phyloP scores from a whole-genome alignment of 1,139 yeast genomes.

The Candida sanyaensis region DNA sequence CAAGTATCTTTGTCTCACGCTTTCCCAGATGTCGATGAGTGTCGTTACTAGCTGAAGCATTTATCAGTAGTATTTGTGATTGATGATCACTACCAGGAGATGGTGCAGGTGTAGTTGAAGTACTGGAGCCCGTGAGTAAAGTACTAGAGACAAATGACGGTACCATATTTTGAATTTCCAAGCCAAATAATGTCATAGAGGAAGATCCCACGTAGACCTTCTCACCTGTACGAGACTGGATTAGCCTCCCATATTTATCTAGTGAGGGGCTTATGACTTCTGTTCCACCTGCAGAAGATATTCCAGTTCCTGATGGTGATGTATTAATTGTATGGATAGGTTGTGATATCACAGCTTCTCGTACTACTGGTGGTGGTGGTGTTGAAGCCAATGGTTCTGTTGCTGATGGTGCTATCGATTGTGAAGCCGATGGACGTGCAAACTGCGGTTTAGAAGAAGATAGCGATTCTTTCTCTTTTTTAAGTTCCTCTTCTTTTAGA shows the following conservation, averaged over 20 bases:
- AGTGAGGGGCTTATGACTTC: constrained; percentile 67
- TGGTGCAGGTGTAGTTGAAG: constrained; percentile 14
- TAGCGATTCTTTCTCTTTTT: constrained; percentile 10
- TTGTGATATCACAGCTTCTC: background rate
- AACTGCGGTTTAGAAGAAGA: constrained; percentile 8
- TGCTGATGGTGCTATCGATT: background rate
- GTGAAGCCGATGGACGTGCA: constrained; percentile 2
- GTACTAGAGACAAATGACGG: constrained; percentile 29
- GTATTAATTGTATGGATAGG: background rate
- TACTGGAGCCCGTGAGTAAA: constrained; percentile 16
- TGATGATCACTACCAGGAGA: constrained; percentile 12
- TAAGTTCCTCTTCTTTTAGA: constrained; percentile 33
- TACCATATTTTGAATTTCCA: constrained; percentile 69
- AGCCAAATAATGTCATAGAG: constrained; percentile 77
- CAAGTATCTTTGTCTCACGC: constrained; percentile 51
- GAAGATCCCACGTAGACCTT: constrained; percentile 77
- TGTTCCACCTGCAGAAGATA: constrained; percentile 9
- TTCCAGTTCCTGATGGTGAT: background rate
- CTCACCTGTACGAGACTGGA: constrained; percentile 75
- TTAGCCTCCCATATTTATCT: constrained; percentile 68
- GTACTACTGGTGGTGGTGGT: background rate
- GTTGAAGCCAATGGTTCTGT: background rate
- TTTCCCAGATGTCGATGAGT: constrained; percentile 17
- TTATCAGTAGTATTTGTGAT: background rate
- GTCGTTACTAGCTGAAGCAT: constrained; percentile 5